These are phyloP conservation scores for Styphnolobium japonicum DNA, from an alignment of 306 rosid genomes.

Conservation along the genomic window DNA sequence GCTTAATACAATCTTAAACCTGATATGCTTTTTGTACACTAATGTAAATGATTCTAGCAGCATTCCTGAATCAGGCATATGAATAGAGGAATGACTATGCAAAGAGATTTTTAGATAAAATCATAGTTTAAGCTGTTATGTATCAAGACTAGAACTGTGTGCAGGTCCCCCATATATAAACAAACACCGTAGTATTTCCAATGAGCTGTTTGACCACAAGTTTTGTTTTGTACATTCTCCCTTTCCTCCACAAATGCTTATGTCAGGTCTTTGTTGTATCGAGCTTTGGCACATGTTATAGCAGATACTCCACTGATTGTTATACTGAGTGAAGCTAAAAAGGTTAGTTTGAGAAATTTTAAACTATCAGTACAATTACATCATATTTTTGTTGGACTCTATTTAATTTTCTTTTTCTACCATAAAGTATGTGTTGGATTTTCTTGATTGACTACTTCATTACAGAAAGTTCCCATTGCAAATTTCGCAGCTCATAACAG, in stretches of 20 bases:
- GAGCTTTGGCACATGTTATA: constrained; percentile 67
- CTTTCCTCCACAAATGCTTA: background rate
- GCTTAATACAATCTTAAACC: background rate
- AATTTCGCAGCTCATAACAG: constrained; percentile 75
- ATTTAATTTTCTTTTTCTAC: background rate
- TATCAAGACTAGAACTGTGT: background rate
- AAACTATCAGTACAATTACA: background rate
- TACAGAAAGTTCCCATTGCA: background rate
- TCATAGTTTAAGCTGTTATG: background rate
- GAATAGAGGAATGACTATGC: background rate
- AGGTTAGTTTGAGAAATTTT: constrained; percentile 52
- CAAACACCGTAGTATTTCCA: constrained; percentile 4
- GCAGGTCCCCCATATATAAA: background rate
- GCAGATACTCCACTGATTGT: constrained; percentile 71
- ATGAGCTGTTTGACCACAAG: constrained; percentile 12
- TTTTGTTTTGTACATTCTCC: background rate
- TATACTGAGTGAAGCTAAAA: constrained; percentile 70
- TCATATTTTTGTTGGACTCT: background rate
- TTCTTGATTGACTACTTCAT: constrained; percentile 11
- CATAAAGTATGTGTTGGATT: constrained; percentile 5
- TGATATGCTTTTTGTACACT: background rate
- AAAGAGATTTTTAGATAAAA: background rate
- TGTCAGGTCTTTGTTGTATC: constrained; percentile 64
- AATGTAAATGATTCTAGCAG: background rate
- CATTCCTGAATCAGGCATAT: background rate